Conservation (phyloP, 2,329 filamentous ascomycete species). For the Pseudogymnoascus sp. region DNA sequence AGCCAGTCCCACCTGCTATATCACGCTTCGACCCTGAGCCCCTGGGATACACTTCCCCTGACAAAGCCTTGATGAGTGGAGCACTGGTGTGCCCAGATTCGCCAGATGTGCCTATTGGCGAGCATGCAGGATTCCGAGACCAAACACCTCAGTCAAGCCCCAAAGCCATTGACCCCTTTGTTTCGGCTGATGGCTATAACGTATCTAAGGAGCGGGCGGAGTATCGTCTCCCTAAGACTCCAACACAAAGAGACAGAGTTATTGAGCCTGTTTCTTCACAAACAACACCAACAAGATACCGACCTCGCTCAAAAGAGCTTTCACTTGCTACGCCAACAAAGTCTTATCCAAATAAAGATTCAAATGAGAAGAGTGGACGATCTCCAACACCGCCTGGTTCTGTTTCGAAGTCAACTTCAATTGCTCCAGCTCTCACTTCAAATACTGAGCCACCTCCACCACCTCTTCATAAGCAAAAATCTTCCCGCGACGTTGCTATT, state of each 20-base stretch:
- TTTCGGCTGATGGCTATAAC: background rate
- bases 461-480: background rate
- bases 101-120: conserved; percentile 1
- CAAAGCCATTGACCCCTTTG: background rate
- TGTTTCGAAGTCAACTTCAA: background rate
- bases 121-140: conserved; percentile 6
- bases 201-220: background rate
- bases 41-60: conserved; percentile 22
- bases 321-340: background rate
- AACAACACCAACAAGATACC: conserved; percentile 3
- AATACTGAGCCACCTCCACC: background rate
- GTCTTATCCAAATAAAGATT: background rate
- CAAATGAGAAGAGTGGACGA: background rate
- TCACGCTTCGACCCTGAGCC: conserved; percentile 28
- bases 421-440: background rate
- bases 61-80: conserved; percentile 20
- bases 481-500: background rate
- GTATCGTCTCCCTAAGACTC: background rate
- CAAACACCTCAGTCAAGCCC: background rate
- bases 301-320: background rate
- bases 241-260: conserved; percentile 1
- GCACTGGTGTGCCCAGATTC: conserved; percentile 8
- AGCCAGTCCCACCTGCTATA: conserved; percentile 39
- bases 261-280: background rate
- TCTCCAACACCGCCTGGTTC: background rate